These are phyloP conservation scores for Ophiosphaerella herpotricha DNA, from an alignment of 2,329 filamentous ascomycete genomes.

Conservation along the genomic window DNA sequence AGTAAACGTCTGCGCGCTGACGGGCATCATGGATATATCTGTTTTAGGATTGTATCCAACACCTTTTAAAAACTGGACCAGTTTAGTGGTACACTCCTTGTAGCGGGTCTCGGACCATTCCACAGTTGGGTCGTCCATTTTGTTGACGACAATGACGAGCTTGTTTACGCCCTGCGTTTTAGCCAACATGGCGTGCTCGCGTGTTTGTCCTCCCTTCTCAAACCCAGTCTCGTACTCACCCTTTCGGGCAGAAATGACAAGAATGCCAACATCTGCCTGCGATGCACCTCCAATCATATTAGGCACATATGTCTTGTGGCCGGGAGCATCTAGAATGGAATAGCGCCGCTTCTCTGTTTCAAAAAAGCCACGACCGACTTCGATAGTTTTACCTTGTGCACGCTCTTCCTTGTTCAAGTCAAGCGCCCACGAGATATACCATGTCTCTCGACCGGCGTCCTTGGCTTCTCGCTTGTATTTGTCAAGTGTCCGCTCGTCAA, in stretches of 20 bases:
- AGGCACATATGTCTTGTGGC: slow-evolving; percentile 97
- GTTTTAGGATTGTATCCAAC: slow-evolving; percentile 94
- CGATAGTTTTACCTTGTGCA: slow-evolving; percentile 95
- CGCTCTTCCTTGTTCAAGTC: slow-evolving; percentile 97
- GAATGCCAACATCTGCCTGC: slow-evolving; percentile 69
- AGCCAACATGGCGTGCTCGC: slow-evolving; percentile 96
- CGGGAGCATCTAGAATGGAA: slow-evolving; percentile 94
- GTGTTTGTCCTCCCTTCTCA: slow-evolving; percentile 92
- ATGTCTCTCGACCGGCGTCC: slow-evolving; percentile 93
- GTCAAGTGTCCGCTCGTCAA: slow-evolving; percentile 97
- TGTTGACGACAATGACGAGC: slow-evolving; percentile 86
- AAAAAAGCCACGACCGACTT: slow-evolving; percentile 89
- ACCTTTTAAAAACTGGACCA: slow-evolving; percentile 84
- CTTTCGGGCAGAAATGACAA: slow-evolving; percentile 95
- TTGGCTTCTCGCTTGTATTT: slow-evolving; percentile 93
- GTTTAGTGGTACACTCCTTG: slow-evolving; percentile 89
- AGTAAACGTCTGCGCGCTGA: slow-evolving; percentile 83
- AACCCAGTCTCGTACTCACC: slow-evolving; percentile 99
- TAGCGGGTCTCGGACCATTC: slow-evolving; percentile 94
- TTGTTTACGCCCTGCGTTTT: slow-evolving; percentile 99
- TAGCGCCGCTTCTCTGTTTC: slow-evolving; percentile 96
- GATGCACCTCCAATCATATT: slow-evolving; percentile 96
- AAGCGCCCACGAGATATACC: slow-evolving; percentile 98
- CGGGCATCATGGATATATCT: slow-evolving; percentile 93
- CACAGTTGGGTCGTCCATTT: slow-evolving; percentile 98